Evolutionary conservation across 345 rosid species (phyloP).

Genomic region (Reutealis trisperma): DNA sequence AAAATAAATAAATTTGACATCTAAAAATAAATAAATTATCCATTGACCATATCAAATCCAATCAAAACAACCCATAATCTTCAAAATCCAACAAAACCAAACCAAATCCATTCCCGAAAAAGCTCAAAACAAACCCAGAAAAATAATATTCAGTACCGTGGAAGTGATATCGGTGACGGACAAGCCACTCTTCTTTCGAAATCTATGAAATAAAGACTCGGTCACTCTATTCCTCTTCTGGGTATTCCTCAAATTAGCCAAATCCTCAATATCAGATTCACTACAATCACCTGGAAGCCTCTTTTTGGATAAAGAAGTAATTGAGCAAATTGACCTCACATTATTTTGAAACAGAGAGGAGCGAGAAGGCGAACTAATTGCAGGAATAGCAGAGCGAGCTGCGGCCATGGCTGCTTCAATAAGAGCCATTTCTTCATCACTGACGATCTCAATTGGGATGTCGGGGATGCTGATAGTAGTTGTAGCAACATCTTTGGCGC

Average conservation of each 20-base stretch:
- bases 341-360: slow-evolving; percentile 27
- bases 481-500: slow-evolving; percentile 11
- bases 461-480: slow-evolving; percentile 14
- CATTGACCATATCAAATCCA: background rate
- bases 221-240: slow-evolving; percentile 32
- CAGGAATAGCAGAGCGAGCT: slow-evolving; percentile 41
- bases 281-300: slow-evolving; percentile 23
- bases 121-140: background rate
- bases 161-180: slow-evolving; percentile 68
- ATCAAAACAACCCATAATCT: background rate
- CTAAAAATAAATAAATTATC: background rate
- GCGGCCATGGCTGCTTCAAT: slow-evolving; percentile 67
- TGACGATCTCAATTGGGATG: slow-evolving; percentile 74
- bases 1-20: background rate
- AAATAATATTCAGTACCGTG: slow-evolving; percentile 40
- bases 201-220: slow-evolving; percentile 45
- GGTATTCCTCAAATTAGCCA: slow-evolving; percentile 18
- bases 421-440: slow-evolving; percentile 87
- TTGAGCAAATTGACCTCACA: slow-evolving; percentile 40
- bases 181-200: slow-evolving; percentile 56
- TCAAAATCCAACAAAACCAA: background rate
- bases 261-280: slow-evolving; percentile 63
- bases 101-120: background rate
- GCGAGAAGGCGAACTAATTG: slow-evolving; percentile 32
- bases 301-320: slow-evolving; percentile 43